Conservation (phyloP, 2,329 filamentous ascomycete species). For the Elsinoe ampelina region DNA sequence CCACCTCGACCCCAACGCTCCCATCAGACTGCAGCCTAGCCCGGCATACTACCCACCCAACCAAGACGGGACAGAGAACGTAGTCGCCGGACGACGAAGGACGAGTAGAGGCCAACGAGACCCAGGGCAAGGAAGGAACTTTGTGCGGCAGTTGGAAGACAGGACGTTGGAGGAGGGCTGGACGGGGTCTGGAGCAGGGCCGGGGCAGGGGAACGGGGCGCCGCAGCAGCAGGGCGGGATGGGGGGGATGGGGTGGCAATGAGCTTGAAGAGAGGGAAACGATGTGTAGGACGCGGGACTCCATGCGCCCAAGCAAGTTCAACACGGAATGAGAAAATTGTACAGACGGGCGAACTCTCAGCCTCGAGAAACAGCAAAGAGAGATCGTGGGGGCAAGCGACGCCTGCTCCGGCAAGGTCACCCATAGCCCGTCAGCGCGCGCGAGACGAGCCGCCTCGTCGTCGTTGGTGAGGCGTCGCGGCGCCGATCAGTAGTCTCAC, state of each 20-base stretch:
- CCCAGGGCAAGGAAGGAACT: conserved; percentile 58
- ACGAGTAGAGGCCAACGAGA: conserved; percentile 37
- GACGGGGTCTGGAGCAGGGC: conserved; percentile 44
- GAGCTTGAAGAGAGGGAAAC: too few species aligned
- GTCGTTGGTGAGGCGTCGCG: too few species aligned
- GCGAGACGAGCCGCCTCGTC: too few species aligned
- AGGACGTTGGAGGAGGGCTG: conserved; percentile 85
- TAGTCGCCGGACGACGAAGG: conserved; percentile 35
- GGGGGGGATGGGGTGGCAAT: conserved; percentile 11
- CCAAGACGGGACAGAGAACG: conserved; percentile 65
- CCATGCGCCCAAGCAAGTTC: too few species aligned
- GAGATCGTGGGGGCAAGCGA: too few species aligned
- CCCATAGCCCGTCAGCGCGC: too few species aligned
- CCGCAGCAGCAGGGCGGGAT: neutral
- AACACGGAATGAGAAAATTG: neutral
- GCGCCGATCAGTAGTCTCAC: too few species aligned
- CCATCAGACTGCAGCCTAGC: conserved; percentile 87
- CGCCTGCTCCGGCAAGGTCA: too few species aligned
- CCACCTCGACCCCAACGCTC: conserved; percentile 87
- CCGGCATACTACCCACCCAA: conserved; percentile 96
- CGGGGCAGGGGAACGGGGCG: conserved; percentile 11
- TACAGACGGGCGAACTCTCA: too few species aligned
- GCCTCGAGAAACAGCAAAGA: too few species aligned
- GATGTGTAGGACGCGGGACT: too few species aligned
- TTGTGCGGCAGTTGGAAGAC: conserved; percentile 91